phyloP scores from a whole-genome alignment of 192 early-diverging fungal genomes.

The Mortierella claussenii region DNA sequence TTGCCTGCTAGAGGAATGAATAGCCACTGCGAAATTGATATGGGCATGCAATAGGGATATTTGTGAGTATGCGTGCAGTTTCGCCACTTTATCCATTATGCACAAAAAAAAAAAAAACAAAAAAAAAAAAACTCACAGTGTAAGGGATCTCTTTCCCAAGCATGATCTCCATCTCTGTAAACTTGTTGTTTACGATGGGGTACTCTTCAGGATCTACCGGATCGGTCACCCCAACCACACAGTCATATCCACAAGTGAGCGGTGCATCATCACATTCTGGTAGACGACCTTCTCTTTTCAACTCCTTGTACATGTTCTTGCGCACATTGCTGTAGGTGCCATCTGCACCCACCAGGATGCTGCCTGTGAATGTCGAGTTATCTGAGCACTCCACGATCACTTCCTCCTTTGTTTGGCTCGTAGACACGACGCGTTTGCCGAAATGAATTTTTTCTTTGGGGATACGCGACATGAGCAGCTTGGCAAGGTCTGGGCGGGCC shows the following conservation, averaged over 20 bases:
- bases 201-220: slow-evolving; percentile 10
- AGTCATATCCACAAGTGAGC: neutral
- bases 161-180: neutral
- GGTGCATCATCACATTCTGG: neutral
- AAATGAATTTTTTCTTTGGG: slow-evolving; percentile 19
- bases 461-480: slow-evolving; percentile 13
- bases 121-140: slow-evolving; percentile 1
- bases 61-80: no score
- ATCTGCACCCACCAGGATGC: slow-evolving; percentile 37
- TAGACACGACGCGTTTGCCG: slow-evolving; percentile 21
- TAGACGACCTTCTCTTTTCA: neutral
- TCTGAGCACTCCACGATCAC: slow-evolving; percentile 34
- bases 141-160: slow-evolving; percentile 5
- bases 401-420: slow-evolving; percentile 13
- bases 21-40: no score
- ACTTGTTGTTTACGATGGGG: neutral
- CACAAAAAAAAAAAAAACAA: neutral
- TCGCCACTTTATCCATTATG: no score
- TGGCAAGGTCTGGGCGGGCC: slow-evolving; percentile 13
- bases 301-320: neutral
- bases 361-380: slow-evolving; percentile 9
- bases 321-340: slow-evolving; percentile 40
- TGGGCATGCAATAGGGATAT: neutral
- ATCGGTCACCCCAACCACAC: slow-evolving; percentile 10
- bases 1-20: no score